These are phyloP conservation scores for Cyberlindnera xylosilytica DNA, from an alignment of 805 yeast genomes.

Conservation along the genomic window DNA sequence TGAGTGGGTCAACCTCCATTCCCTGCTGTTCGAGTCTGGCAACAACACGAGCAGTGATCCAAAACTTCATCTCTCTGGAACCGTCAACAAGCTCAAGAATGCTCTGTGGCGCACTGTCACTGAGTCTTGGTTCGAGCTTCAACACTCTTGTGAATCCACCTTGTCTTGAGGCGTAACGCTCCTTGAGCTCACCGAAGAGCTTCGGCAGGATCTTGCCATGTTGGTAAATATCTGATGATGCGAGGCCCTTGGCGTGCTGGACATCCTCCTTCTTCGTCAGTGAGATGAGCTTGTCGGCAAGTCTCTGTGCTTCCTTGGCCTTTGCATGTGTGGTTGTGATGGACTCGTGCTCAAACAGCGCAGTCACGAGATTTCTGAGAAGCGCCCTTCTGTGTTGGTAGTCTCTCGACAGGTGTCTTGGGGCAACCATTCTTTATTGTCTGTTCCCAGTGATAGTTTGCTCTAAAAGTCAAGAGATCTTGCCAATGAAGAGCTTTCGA, in stretches of 20 bases:
- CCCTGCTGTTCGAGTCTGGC: slow-evolving; percentile 75
- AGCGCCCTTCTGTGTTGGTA: slow-evolving; percentile 38
- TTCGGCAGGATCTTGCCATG: slow-evolving; percentile 56
- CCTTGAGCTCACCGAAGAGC: slow-evolving; percentile 59
- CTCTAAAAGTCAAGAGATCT: too few species aligned
- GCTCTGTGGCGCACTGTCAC: slow-evolving; percentile 89
- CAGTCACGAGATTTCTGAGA: slow-evolving; percentile 62
- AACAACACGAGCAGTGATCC: slow-evolving; percentile 76
- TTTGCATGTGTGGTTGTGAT: slow-evolving; percentile 72
- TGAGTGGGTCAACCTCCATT: slow-evolving; percentile 47
- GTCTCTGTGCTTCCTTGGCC: slow-evolving; percentile 64
- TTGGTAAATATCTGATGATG: slow-evolving; percentile 44
- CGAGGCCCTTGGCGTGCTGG: slow-evolving; percentile 29
- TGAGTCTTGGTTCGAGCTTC: slow-evolving; percentile 78
- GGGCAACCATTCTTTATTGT: slow-evolving; percentile 21
- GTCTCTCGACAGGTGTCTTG: slow-evolving; percentile 27
- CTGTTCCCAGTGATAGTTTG: too few species aligned
- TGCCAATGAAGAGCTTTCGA: too few species aligned
- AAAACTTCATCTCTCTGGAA: slow-evolving; percentile 64
- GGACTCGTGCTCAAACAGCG: slow-evolving; percentile 66
- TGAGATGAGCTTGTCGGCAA: slow-evolving; percentile 62
- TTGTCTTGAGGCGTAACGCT: slow-evolving; percentile 57
- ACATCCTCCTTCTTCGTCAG: slow-evolving; percentile 45
- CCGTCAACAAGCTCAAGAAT: slow-evolving; percentile 84
- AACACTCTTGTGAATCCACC: slow-evolving; percentile 88